A percentile compares a stretch with the other conserved stretches of the same genome.
Evolutionary conservation across 371 early-diverging fungal genomes (phyloP).

Genomic region (Apophysomyces sp.): DNA sequence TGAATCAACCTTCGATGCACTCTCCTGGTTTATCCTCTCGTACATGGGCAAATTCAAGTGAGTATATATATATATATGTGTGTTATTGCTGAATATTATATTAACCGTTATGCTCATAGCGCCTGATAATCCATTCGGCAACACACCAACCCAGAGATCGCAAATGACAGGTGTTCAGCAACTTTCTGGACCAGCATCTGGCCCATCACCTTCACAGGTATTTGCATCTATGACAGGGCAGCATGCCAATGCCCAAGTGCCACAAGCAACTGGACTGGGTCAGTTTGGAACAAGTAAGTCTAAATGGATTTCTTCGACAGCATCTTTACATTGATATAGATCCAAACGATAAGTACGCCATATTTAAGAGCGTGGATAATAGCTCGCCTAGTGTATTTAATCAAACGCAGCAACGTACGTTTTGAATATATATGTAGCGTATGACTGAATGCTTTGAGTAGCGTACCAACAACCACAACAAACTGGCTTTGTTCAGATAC

Average conservation of each 20-base stretch:
- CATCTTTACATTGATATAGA: conserved; percentile 2
- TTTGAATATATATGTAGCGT: background rate
- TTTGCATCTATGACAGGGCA: conserved; percentile 25
- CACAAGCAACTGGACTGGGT: conserved; percentile 13
- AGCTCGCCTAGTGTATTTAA: conserved; percentile 38
- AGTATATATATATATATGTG: conserved; percentile 4
- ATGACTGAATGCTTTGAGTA: background rate
- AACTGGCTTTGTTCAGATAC: conserved; percentile 12
- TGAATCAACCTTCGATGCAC: conserved; percentile 8
- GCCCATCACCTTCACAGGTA: conserved; percentile 17
- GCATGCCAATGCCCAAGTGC: conserved; percentile 1
- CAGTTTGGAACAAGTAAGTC: conserved; percentile 2
- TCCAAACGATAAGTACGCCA: conserved; percentile 42
- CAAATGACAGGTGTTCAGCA: conserved; percentile 24
- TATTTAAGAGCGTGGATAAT: conserved; percentile 36
- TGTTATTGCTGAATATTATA: background rate
- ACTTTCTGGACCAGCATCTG: conserved; percentile 1
- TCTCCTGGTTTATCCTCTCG: conserved; percentile 6
- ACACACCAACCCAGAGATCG: conserved; percentile 16
- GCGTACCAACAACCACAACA: conserved; percentile 20
- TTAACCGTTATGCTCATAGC: conserved; percentile 16
- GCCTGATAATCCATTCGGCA: conserved; percentile 50
- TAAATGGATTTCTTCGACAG: too few species aligned
- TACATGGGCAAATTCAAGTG: conserved; percentile 43
- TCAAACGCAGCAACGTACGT: conserved; percentile 13